Percentiles rank a stretch among this genome's conserved stretches.
Evolutionary conservation across 2,329 filamentous ascomycete genomes (phyloP).

Genomic region (Colletotrichum shisoi): DNA sequence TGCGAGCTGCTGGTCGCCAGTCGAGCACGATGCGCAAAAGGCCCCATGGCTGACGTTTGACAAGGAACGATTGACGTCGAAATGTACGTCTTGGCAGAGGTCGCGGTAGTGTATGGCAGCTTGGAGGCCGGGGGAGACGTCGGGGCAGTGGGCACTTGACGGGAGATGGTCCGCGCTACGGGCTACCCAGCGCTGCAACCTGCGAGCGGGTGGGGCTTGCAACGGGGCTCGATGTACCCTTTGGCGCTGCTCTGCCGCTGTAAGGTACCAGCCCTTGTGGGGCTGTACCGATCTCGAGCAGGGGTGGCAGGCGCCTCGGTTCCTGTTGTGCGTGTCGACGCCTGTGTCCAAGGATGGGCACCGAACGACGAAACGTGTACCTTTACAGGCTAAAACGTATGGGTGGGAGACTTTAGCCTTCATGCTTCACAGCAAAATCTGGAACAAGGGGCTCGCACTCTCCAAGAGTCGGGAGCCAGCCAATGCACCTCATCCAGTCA

Average conservation of each 20-base stretch:
- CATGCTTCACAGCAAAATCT: slow-evolving; percentile 38
- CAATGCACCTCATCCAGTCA: slow-evolving; percentile 41
- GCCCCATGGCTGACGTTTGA: slow-evolving; percentile 30
- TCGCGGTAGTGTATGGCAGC: slow-evolving; percentile 1
- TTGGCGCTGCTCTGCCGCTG: slow-evolving; percentile 18
- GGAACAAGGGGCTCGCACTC: slow-evolving; percentile 36
- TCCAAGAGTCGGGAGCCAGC: neutral
- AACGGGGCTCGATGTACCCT: slow-evolving; percentile 10
- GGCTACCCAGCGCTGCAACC: neutral
- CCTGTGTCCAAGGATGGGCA: slow-evolving; percentile 13
- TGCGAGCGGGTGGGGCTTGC: slow-evolving; percentile 4
- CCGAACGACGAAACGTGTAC: slow-evolving; percentile 33
- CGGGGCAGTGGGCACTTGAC: slow-evolving; percentile 20
- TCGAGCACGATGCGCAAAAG: slow-evolving; percentile 26
- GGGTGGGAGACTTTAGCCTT: slow-evolving; percentile 18
- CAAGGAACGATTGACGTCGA: slow-evolving; percentile 30
- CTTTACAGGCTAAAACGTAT: slow-evolving; percentile 19
- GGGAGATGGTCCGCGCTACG: slow-evolving; percentile 36
- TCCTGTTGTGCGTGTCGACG: neutral
- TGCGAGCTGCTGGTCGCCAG: slow-evolving; percentile 30
- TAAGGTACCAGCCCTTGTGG: slow-evolving; percentile 25
- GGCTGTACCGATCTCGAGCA: slow-evolving; percentile 29
- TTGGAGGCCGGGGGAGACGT: slow-evolving; percentile 12
- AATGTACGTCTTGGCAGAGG: slow-evolving; percentile 25
- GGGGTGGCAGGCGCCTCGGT: slow-evolving; percentile 22